Evolutionary conservation across 345 rosid genomes (phyloP), one percentile per base, ranked within the genome.

Genomic region (Syzygium grande): DNA sequence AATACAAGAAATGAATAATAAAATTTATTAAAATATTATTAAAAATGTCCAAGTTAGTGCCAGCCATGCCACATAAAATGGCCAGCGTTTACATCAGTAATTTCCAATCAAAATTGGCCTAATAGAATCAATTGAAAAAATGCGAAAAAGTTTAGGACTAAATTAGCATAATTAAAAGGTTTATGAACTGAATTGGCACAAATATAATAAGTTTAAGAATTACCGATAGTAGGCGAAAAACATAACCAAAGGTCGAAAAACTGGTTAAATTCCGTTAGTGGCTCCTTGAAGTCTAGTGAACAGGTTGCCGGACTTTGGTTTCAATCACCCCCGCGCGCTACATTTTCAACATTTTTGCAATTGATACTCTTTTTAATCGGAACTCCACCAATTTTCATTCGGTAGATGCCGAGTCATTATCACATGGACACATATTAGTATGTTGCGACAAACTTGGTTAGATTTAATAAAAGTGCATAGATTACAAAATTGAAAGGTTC

Each of bases 61-160:
- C 5, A 0, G 25, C 1, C 0, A 0, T 58, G 0, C 65, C 3
- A 51, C 29, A 11, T 59, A 59, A 11, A 3, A 59, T 0, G 0
- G 0, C 7, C 11, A 0, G 0, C 12, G 15, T 59, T 25, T 59
- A 59, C 16, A 2, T 59, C 27, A 5, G 0, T 0, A 15, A 27
- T 59, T 59, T 59, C 12, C 7, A 59, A 25, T 11, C 3, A 27
- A 59, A 1, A 27, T 59, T 59, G 0, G 5, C 12, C 0, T 4
- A 0, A 59, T 59, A 0, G 1, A 59, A 14, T 5, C 27, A 59
- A 59, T 59, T 25, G 11, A 0, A 1, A 25, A 25, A 58, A 11
- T 11, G 30, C 0, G 15, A 11, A 58, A 58, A 58, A 14, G 0
- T 59, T 5, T 27, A 59, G 2, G 7, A 59, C 11, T 25, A 25